Base-by-base conservation (phyloP, 192 early-diverging fungal genomes). In the Gigaspora rosea region DNA sequence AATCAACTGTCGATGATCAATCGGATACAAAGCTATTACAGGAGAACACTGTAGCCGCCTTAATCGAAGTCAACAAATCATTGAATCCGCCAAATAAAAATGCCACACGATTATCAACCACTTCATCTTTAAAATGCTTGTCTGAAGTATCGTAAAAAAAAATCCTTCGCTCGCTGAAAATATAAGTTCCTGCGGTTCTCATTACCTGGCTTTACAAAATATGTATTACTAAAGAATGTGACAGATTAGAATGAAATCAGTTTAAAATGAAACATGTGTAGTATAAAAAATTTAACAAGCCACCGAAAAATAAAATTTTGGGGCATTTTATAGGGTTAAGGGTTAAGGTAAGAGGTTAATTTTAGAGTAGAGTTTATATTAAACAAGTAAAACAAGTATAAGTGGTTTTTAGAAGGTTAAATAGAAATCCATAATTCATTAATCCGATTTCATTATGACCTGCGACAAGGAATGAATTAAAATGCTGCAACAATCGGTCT, bases 381-480 rank as follows among this genome's bases (percentile, higher is more conserved):
- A n/a, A n/a, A n/a, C n/a, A n/a, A n/a, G n/a, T n/a, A n/a, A n/a
- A n/a, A n/a, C n/a, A n/a, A n/a, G n/a, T n/a, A n/a, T n/a, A n/a
- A n/a, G n/a, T n/a, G n/a, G n/a, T n/a, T n/a, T n/a, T n/a, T n/a
- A n/a, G n/a, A n/a, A n/a, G n/a, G n/a, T n/a, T n/a, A n/a, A n/a
- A n/a, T n/a, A n/a, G n/a, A n/a, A n/a, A n/a, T n/a, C n/a, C n/a
- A n/a, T n/a, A n/a, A n/a, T n/a, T n/a, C n/a, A n/a, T n/a, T n/a
- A n/a, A n/a, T n/a, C n/a, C n/a, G n/a, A n/a, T n/a, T n/a, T n/a
- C n/a, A n/a, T n/a, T n/a, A n/a, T n/a, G n/a, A n/a, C n/a, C n/a
- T n/a, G n/a, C n/a, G n/a, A n/a, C n/a, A 78, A 78, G 11, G 76
- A 78, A 57, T 16, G 50, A 9, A 78, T 78, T 41, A 59, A 32